These are phyloP conservation scores for Penicillium herquei DNA, from an alignment of 495 filamentous ascomycete species.

Conservation along the genomic window DNA sequence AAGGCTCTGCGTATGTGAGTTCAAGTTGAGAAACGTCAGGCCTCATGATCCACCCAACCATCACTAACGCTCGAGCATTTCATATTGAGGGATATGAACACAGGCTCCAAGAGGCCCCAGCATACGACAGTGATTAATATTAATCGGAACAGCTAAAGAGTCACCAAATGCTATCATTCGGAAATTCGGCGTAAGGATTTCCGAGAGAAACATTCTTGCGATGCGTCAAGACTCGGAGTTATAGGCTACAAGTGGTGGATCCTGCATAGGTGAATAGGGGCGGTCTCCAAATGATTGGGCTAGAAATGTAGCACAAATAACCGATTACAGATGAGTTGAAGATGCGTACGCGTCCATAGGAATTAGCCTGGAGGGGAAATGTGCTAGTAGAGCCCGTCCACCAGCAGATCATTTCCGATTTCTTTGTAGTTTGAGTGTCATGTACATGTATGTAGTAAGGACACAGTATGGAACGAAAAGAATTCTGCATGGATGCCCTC, in stretches of 20 bases:
- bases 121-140: too few relatives aligned
- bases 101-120: too few relatives aligned
- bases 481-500: too few relatives aligned
- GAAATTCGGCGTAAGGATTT: background rate
- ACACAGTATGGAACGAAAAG: too few relatives aligned
- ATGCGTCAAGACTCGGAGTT: background rate
- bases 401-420: background rate
- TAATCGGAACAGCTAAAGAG: background rate
- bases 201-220: background rate
- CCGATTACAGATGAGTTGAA: background rate
- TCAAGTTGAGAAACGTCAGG: too few relatives aligned
- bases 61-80: too few relatives aligned
- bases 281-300: background rate
- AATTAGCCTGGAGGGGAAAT: background rate
- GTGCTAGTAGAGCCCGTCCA: background rate
- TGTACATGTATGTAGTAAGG: too few relatives aligned
- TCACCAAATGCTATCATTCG: background rate
- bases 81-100: too few relatives aligned
- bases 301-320: background rate
- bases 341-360: background rate
- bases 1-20: too few relatives aligned
- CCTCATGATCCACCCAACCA: too few relatives aligned
- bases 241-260: background rate
- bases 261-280: background rate
- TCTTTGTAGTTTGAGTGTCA: too few relatives aligned